A percentile compares a stretch with the other conserved stretches of the same genome.
phyloP scores from a whole-genome alignment of 306 rosid genomes.

The Dryas drummondii region DNA sequence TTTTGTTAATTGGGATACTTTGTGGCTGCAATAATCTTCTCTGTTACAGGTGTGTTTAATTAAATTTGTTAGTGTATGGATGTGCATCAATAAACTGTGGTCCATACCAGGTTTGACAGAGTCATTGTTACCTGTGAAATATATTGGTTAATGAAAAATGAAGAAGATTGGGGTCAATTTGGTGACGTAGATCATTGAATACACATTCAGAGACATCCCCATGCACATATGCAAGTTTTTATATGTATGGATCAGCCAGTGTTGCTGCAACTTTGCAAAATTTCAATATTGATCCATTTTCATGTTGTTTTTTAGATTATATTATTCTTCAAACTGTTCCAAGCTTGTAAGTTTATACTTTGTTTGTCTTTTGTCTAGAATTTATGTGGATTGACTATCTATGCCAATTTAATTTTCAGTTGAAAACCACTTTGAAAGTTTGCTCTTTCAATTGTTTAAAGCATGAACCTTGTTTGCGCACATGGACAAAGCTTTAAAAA shows the following conservation, averaged over 20 bases:
- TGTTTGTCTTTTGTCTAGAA: not conserved
- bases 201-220: too few species aligned
- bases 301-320: not conserved
- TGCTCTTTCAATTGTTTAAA: constrained; percentile 1
- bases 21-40: constrained; percentile 2
- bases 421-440: constrained; percentile 5
- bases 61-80: not conserved
- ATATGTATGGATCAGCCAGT: not conserved
- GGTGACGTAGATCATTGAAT: not conserved
- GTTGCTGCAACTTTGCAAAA: not conserved
- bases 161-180: not conserved
- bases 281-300: not conserved
- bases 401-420: constrained; percentile 13
- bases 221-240: not conserved
- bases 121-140: not conserved
- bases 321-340: not conserved
- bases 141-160: not conserved
- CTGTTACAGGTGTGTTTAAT: not conserved
- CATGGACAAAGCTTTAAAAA: constrained; percentile 30
- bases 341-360: not conserved
- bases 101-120: not conserved
- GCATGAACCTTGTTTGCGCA: constrained; percentile 31
- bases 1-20: constrained; percentile 1
- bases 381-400: not conserved
- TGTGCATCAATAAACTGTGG: not conserved